phyloP scores from a whole-genome alignment of 192 early-diverging fungal species.

The Coemansia asiatica region DNA sequence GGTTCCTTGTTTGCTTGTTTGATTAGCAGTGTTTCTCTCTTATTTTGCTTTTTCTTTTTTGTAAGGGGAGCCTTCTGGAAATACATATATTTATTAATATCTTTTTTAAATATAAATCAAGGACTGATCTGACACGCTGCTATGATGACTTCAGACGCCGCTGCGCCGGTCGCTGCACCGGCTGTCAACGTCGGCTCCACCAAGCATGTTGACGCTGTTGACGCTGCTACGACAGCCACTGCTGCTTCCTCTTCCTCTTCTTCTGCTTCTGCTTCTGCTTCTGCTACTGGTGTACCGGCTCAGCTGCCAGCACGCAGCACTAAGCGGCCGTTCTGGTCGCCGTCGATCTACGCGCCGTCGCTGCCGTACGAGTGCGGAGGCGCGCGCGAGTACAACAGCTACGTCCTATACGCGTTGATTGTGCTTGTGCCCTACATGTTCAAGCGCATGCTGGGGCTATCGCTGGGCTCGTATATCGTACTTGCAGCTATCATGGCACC shows the following conservation, averaged over 20 bases:
- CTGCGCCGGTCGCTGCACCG: constrained; percentile 9
- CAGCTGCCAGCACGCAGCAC: constrained; percentile 19
- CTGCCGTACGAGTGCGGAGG: constrained; percentile 83
- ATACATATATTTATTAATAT: background rate
- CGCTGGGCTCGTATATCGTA: constrained; percentile 62
- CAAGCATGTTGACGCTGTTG: too few species aligned
- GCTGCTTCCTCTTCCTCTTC: background rate
- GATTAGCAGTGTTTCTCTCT: background rate
- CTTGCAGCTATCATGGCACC: constrained; percentile 64
- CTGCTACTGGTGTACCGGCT: constrained; percentile 5
- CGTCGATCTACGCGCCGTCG: constrained; percentile 40
- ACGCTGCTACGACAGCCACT: background rate
- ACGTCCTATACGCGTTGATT: constrained; percentile 62
- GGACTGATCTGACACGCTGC: background rate
- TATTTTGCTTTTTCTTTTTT: background rate
- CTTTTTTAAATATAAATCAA: background rate
- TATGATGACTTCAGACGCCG: constrained; percentile 21
- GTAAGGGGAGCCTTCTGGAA: background rate
- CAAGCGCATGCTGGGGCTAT: constrained; percentile 64
- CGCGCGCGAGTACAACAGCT: constrained; percentile 77
- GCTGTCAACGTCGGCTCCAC: background rate
- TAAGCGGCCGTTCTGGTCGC: constrained; percentile 37
- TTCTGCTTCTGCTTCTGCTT: background rate
- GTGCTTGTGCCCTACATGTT: constrained; percentile 66
- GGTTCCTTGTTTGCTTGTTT: constrained; percentile 5